Conservation (phyloP, 805 yeast species). For the Metschnikowia corniflorae region DNA sequence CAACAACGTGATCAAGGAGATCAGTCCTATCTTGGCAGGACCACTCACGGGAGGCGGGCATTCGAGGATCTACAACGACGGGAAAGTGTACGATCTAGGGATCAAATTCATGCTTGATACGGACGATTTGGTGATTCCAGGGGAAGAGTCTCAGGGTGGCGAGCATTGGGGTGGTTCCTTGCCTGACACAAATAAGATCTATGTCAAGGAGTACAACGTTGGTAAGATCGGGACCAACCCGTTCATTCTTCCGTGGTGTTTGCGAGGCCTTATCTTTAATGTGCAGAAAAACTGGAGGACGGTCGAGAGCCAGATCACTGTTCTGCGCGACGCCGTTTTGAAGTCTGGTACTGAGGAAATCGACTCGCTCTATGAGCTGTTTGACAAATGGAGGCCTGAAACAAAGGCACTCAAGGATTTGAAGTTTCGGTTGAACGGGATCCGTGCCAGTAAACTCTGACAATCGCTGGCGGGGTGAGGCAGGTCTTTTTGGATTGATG, state of each 20-base stretch:
- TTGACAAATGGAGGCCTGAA: slow-evolving; percentile 85
- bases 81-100: slow-evolving; percentile 79
- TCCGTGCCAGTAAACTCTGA: slow-evolving; percentile 37
- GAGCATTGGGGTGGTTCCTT: slow-evolving; percentile 14
- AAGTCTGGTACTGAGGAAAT: slow-evolving; percentile 51
- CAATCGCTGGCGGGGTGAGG: background rate
- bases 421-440: slow-evolving; percentile 68
- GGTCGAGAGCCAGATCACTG: slow-evolving; percentile 33
- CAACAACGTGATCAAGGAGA: slow-evolving; percentile 80
- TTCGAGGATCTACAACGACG: slow-evolving; percentile 81
- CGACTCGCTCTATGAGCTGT: slow-evolving; percentile 58
- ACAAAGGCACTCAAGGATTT: slow-evolving; percentile 78
- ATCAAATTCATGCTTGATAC: slow-evolving; percentile 74
- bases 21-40: slow-evolving; percentile 66
- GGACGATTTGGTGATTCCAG: slow-evolving; percentile 48
- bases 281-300: slow-evolving; percentile 46
- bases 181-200: slow-evolving; percentile 35
- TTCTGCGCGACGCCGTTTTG: slow-evolving; percentile 14
- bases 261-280: slow-evolving; percentile 69
- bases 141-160: background rate
- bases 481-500: too few species aligned
- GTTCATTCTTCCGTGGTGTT: slow-evolving; percentile 87
- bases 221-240: slow-evolving; percentile 75
- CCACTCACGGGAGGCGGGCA: slow-evolving; percentile 95
- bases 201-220: slow-evolving; percentile 50